Evolutionary conservation across 495 filamentous ascomycete genomes (phyloP).

Genomic region (Alectoria sarmentosa): DNA sequence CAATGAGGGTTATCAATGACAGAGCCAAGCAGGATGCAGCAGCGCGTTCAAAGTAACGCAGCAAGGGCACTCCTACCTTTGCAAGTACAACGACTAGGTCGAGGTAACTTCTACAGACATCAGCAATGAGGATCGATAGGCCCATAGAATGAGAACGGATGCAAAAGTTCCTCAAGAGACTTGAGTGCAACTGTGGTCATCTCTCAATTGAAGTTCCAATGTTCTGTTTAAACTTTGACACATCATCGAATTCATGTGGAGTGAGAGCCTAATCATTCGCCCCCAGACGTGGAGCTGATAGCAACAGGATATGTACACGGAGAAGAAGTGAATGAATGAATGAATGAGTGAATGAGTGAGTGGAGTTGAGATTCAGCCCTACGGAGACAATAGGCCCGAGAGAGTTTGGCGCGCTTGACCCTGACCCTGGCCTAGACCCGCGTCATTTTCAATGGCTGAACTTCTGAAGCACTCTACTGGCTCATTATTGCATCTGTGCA

Average conservation of each 20-base stretch:
- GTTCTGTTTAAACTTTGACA: background rate
- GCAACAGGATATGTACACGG: background rate
- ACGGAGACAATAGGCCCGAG: background rate
- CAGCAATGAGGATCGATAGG: background rate
- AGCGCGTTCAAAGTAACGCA: background rate
- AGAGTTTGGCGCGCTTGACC: slow-evolving; percentile 10
- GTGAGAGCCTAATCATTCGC: background rate
- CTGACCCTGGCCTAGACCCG: background rate
- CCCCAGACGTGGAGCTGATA: background rate
- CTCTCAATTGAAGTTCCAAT: background rate
- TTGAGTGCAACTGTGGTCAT: background rate
- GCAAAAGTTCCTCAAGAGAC: background rate
- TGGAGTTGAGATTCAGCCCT: slow-evolving; percentile 4
- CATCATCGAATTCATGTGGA: background rate
- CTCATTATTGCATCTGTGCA: background rate
- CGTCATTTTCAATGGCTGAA: background rate
- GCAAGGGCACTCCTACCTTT: background rate
- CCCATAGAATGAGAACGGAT: background rate
- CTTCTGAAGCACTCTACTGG: background rate
- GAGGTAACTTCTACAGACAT: background rate
- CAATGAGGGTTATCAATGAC: background rate
- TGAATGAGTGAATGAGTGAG: background rate
- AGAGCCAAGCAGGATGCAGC: background rate
- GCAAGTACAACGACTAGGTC: background rate
- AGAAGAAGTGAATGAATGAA: background rate